Conservation (phyloP, 345 rosid species). For the Eutrema heterophyllum region DNA sequence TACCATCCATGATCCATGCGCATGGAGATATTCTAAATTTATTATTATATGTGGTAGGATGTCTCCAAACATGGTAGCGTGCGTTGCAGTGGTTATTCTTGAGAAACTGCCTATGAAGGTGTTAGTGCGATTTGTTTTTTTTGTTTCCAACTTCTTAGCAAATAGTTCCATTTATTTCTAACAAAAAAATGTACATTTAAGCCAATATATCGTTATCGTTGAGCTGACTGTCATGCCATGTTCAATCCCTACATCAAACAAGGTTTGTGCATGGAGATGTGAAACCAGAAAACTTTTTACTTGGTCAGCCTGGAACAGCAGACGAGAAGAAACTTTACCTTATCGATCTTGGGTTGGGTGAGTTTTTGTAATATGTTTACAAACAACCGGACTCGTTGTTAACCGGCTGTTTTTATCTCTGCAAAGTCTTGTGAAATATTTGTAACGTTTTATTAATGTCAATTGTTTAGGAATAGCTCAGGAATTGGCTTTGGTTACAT, state of each 20-base stretch:
- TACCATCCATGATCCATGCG: not conserved
- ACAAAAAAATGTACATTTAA: not conserved
- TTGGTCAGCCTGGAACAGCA: too few relatives aligned
- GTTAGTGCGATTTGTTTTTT: constrained; percentile 32
- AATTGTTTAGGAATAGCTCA: not conserved
- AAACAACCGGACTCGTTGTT: too few relatives aligned
- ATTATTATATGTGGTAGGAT: constrained; percentile 47
- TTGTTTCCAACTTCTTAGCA: not conserved
- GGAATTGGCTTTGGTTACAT: not conserved
- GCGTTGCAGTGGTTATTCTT: constrained; percentile 90
- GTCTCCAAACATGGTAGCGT: constrained; percentile 83
- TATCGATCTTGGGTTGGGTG: too few relatives aligned
- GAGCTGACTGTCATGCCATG: constrained; percentile 13
- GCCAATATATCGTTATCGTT: not conserved
- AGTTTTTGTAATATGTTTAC: too few relatives aligned
- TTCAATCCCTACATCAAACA: constrained; percentile 21
- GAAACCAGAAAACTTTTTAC: too few relatives aligned
- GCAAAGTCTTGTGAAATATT: not conserved
- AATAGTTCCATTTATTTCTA: not conserved
- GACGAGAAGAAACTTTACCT: too few relatives aligned
- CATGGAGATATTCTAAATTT: constrained; percentile 8
- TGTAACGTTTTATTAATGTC: not conserved
- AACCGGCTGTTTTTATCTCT: not conserved
- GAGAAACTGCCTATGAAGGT: constrained; percentile 82
- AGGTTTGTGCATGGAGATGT: constrained; percentile 97